Evolutionary conservation across 2,329 filamentous ascomycete genomes (phyloP).

Genomic region (Dactylellina leptospora): DNA sequence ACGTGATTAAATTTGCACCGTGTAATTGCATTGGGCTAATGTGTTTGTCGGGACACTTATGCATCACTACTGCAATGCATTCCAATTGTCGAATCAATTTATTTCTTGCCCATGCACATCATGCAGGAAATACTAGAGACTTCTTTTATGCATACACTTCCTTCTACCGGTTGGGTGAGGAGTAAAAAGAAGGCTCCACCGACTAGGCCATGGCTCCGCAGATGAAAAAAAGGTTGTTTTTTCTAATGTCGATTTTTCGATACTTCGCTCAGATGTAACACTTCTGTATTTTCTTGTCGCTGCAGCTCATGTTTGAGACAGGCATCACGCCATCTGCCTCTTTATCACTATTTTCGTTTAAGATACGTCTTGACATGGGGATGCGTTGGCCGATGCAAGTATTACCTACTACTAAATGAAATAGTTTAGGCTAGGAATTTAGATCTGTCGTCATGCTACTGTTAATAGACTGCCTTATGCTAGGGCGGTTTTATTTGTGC

Average conservation of each 20-base stretch:
- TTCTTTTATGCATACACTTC: neutral
- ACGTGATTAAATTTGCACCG: conserved; percentile 29
- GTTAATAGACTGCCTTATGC: neutral
- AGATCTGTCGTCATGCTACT: conserved; percentile 15
- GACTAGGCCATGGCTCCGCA: too few species aligned
- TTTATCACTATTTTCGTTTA: conserved; percentile 36
- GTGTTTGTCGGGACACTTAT: conserved; percentile 50
- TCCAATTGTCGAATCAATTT: conserved; percentile 46
- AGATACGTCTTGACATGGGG: conserved; percentile 51
- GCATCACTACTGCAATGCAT: conserved; percentile 28
- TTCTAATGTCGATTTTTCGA: too few species aligned
- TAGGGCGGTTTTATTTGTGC: too few species aligned
- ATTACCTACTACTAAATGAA: conserved; percentile 3
- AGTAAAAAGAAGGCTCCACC: conserved; percentile 19
- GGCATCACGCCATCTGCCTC: conserved; percentile 48
- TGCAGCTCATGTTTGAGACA: conserved; percentile 42
- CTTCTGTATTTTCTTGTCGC: conserved; percentile 2
- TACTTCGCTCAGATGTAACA: too few species aligned
- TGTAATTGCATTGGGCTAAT: conserved; percentile 34
- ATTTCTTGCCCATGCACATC: conserved; percentile 23
- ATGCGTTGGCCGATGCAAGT: conserved; percentile 37
- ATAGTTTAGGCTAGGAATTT: conserved; percentile 8
- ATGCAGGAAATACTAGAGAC: conserved; percentile 5
- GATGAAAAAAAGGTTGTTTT: too few species aligned
- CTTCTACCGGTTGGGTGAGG: conserved; percentile 27